Percentiles rank a stretch among this genome's conserved stretches.
phyloP scores from a whole-genome alignment of 2,329 filamentous ascomycete genomes.

The Aspergillus transmontanensis region DNA sequence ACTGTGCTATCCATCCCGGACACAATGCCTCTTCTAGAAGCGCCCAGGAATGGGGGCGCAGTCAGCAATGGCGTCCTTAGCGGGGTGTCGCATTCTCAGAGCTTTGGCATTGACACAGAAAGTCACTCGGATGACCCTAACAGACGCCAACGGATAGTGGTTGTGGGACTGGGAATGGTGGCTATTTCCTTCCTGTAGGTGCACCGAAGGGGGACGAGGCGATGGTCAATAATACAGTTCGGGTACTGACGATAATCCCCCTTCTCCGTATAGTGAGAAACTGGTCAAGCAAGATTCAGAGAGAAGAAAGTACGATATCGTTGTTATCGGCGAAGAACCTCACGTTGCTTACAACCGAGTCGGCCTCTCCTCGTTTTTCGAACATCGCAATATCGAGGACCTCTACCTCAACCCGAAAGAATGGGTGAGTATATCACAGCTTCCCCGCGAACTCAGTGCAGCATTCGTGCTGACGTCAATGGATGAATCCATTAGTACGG shows the following conservation, averaged over 20 bases:
- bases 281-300: slow-evolving; percentile 80
- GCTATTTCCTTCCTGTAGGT: slow-evolving; percentile 84
- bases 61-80: slow-evolving; percentile 24
- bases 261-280: slow-evolving; percentile 68
- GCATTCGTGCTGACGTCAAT: not conserved
- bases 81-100: slow-evolving; percentile 9
- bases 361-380: slow-evolving; percentile 85
- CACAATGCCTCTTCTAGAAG: slow-evolving; percentile 35
- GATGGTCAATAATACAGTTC: not conserved
- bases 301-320: slow-evolving; percentile 73
- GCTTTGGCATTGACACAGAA: slow-evolving; percentile 9
- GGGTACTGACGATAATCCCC: not conserved
- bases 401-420: slow-evolving; percentile 83
- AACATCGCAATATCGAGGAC: slow-evolving; percentile 80
- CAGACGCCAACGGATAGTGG: slow-evolving; percentile 67
- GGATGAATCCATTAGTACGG: slow-evolving; percentile 57
- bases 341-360: slow-evolving; percentile 91
- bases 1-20: not conserved
- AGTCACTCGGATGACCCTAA: slow-evolving; percentile 11
- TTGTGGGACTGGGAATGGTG: slow-evolving; percentile 91
- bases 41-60: slow-evolving; percentile 26
- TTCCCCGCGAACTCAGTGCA: not conserved
- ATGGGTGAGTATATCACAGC: slow-evolving; percentile 61
- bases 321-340: slow-evolving; percentile 84
- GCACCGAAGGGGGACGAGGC: not conserved